Percentiles rank a stretch among this genome's conserved stretches.
phyloP scores from a whole-genome alignment of 345 rosid genomes.

The Arabis hirsuta region DNA sequence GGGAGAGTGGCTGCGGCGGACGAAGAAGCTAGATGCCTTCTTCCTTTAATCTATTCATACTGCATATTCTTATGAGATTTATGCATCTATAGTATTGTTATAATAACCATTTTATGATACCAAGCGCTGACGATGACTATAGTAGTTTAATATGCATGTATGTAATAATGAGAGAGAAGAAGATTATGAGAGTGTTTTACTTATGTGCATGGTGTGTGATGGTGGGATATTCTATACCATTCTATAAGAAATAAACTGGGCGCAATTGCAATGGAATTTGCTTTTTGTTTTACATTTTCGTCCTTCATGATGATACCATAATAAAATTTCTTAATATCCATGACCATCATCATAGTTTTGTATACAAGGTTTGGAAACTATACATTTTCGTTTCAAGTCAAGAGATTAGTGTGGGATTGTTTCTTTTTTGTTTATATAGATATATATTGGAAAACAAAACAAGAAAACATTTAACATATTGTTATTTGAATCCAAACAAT shows the following conservation, averaged over 20 bases:
- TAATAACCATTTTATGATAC: slow-evolving; percentile 31
- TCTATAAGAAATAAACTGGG: slow-evolving; percentile 18
- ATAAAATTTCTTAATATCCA: neutral
- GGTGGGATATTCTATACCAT: slow-evolving; percentile 24
- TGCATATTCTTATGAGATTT: neutral
- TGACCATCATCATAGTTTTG: neutral
- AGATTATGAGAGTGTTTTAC: slow-evolving; percentile 22
- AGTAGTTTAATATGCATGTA: slow-evolving; percentile 8
- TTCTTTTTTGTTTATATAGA: neutral
- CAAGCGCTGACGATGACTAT: neutral
- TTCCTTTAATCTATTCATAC: slow-evolving; percentile 1
- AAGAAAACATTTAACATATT: no score
- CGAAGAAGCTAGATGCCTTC: slow-evolving; percentile 45
- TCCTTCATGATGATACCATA: neutral
- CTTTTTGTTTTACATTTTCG: slow-evolving; percentile 5
- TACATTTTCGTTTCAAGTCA: neutral
- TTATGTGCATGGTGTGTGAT: slow-evolving; percentile 8
- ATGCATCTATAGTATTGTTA: slow-evolving; percentile 16
- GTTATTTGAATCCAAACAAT: no score
- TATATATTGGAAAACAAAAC: neutral
- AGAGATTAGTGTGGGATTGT: neutral
- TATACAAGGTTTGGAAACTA: slow-evolving; percentile 1
- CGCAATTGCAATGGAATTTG: neutral
- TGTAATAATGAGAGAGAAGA: slow-evolving; percentile 34
- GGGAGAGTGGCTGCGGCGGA: slow-evolving; percentile 80